Percentiles rank a stretch among this genome's conserved stretches.
These are phyloP conservation scores for Vicia sativa DNA, from an alignment of 306 rosid genomes.

Conservation along the genomic window DNA sequence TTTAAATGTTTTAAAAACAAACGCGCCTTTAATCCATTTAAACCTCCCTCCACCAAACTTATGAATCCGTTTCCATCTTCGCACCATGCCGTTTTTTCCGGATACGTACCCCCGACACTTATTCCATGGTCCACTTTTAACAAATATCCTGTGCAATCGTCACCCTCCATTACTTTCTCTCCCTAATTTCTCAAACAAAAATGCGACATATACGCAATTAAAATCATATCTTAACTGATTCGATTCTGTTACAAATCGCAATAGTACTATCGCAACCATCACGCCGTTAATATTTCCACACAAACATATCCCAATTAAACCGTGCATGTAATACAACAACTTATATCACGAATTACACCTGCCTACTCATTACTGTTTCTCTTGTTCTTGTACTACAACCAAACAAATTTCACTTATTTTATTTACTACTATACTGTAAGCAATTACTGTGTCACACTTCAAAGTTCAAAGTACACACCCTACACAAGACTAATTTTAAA, in stretches of 20 bases:
- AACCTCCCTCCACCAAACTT: background rate
- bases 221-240: slow-evolving; percentile 9
- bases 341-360: background rate
- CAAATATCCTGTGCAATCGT: background rate
- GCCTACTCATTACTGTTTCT: background rate
- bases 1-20: background rate
- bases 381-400: background rate
- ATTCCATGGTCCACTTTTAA: background rate
- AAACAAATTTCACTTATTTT: no score
- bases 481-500: background rate
- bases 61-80: background rate
- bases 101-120: slow-evolving; percentile 1
- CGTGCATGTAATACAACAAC: background rate
- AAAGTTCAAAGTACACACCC: background rate
- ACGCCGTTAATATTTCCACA: background rate
- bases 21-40: background rate
- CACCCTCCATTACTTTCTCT: no score
- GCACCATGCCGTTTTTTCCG: slow-evolving; percentile 1
- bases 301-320: background rate
- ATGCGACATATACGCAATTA: background rate
- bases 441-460: background rate
- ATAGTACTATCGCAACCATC: background rate
- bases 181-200: background rate
- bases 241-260: background rate
- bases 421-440: background rate